Base-by-base conservation (phyloP, 2,329 filamentous ascomycete species). In the Cladosporium sp. region DNA sequence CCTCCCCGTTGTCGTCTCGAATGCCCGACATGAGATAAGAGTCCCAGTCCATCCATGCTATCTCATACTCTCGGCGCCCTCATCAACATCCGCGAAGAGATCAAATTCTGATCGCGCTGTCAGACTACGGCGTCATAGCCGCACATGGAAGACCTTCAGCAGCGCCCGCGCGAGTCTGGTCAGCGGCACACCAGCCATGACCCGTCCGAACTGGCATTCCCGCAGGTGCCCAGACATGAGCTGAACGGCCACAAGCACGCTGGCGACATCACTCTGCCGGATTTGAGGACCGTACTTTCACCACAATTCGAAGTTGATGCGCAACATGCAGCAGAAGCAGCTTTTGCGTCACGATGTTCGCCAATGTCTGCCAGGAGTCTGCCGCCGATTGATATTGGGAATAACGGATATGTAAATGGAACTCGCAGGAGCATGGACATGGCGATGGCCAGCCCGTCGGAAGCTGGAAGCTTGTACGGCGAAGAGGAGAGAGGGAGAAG, bases 231-330 rank as follows among this genome's bases (percentile, higher is more conserved):
- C 45, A 35, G 45, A 36, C 54, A 57, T 22, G 54, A 57, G 45
- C 45, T 51, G 45, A 19, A 25, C 20, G 40, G 35, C 36, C 54
- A 51, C 25, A 51, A 57, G 17, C 44, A 56, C 40, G 44, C 49
- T 25, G 56, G 62, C 55, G 66, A 71, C 20, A 66, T 76, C 47
- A 72, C 69, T 17, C 69, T 79, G 24, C 77, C 77, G 4, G 74
- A 75, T 60, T 71, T 80, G 50, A 72, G 71, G 62, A 75, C 75
- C 24, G 73, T 79, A 32, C 68, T 75, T 32, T 72, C 74, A 24
- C 68, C 72, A 32, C 70, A 74, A 35, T 70, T 76, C 59, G 68
- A 66, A 37, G 52, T 40, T 20, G 24, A 25, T 28, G 40, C 52
- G 12, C 28, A 47, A 36, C 40, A 40, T n/a, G 8, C 52, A 12